Base-by-base conservation (phyloP, 148 eudicot species). In the Rhododendron kiyosumense region DNA sequence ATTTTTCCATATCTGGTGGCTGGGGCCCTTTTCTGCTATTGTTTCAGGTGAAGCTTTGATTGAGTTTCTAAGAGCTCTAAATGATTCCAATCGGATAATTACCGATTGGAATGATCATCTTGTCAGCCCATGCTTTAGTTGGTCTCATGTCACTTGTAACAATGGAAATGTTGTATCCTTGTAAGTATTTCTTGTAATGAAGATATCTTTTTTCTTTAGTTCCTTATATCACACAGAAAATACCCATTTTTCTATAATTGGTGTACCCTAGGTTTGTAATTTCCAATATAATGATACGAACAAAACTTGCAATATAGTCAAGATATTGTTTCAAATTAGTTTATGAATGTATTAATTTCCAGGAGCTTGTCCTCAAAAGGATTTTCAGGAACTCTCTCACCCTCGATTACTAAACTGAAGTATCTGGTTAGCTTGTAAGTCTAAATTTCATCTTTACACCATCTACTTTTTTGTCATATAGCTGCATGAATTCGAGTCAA, bases 81-180 rank as follows among this genome's bases (percentile, higher is more conserved):
- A 97, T 84, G 95, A 93, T 90, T 86, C 98, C 36, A 76, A 85
- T 78, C 51, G 88, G 10, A 90, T 88, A 84, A 90, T 95, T 81
- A 86, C 48, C 18, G 94, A 93, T 88, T 97, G 99, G 99, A 89
- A 93, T 83, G 2, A 41, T 83, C 65, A 32, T 90, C 81, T 88
- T 12, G 99, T 97, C 52, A 97, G 92, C 88, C 98, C 99, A 51
- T 97, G 99, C 90, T 90, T 88, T 85, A 93, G 95, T 87, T 95
- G 99, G 98, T 90, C 98, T 79, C 90, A 93, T 87, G 98, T 97
- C 83, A 89, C 94, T n/a, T 97, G 99, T 87, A 86, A 76, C 87
- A 79, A 89, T 75, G 98, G 94, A 92, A 93, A 90, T 83, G 98
- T 97, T 45, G 85, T 92, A 71, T 89, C 92, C 81, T 78, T 97